These are phyloP conservation scores for Fraxinus floribunda DNA, from an alignment of 305 asterid species.

Conservation along the genomic window DNA sequence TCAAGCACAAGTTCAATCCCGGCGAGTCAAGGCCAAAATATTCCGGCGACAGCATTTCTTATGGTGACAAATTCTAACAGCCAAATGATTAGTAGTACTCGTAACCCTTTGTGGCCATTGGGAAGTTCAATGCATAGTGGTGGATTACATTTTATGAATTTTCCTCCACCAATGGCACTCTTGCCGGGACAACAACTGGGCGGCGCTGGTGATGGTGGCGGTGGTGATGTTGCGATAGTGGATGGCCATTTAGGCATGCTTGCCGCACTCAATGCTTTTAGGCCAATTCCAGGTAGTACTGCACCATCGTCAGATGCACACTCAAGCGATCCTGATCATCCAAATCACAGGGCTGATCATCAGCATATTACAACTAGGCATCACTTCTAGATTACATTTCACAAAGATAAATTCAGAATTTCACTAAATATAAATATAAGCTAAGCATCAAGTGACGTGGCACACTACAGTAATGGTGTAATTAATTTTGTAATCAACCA, in stretches of 20 bases:
- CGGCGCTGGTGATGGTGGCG: background rate
- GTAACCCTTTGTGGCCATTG: conserved; percentile 45
- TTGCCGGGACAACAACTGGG: conserved; percentile 37
- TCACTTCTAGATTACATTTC: conserved; percentile 19
- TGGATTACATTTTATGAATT: conserved; percentile 52
- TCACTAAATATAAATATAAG: background rate
- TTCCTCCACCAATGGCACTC: conserved; percentile 39
- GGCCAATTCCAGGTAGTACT: conserved; percentile 31
- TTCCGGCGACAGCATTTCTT: conserved; percentile 43
- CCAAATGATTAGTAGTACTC: conserved; percentile 24
- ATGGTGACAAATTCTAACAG: conserved; percentile 36
- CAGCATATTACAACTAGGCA: conserved; percentile 27
- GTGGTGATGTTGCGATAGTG: conserved; percentile 22
- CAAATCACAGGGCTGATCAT: conserved; percentile 18
- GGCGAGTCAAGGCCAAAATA: conserved; percentile 47
- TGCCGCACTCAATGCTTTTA: conserved; percentile 42
- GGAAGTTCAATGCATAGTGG: conserved; percentile 34
- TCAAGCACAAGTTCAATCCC: conserved; percentile 45
- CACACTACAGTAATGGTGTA: too few species aligned
- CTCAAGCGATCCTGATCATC: conserved; percentile 29
- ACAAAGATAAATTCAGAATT: conserved; percentile 16
- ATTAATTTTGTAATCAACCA: too few species aligned
- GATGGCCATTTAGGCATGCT: conserved; percentile 57
- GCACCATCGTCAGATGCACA: conserved; percentile 25
- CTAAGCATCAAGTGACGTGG: too few species aligned